phyloP scores from a whole-genome alignment of 441 rosid genomes.

The Daphne laureola region DNA sequence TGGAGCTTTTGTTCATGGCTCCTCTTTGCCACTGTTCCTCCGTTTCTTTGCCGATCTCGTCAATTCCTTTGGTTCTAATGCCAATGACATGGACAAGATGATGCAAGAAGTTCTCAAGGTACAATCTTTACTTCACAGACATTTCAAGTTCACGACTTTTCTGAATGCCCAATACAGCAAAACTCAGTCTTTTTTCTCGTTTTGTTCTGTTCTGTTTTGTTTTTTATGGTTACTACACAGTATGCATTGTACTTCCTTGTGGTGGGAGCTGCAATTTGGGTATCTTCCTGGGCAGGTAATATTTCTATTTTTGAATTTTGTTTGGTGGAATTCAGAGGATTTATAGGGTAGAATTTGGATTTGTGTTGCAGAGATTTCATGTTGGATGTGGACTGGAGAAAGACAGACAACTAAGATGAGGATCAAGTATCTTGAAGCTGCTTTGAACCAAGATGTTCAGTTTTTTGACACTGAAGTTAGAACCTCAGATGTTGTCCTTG shows the following conservation, averaged over 20 bases:
- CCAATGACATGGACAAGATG: conserved; percentile 89
- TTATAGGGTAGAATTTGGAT: conserved; percentile 13
- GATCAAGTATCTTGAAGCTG: conserved; percentile 93
- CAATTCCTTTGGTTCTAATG: conserved; percentile 93
- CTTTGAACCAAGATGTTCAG: conserved; percentile 90
- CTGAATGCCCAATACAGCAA: neutral
- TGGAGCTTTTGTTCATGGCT: conserved; percentile 94
- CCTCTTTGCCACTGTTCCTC: conserved; percentile 86
- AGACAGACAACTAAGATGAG: conserved; percentile 98
- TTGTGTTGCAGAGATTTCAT: conserved; percentile 72
- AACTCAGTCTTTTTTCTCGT: neutral
- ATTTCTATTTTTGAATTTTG: conserved; percentile 13
- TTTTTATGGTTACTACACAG: conserved; percentile 30
- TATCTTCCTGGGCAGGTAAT: conserved; percentile 99
- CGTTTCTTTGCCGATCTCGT: conserved; percentile 99
- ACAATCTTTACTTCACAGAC: neutral
- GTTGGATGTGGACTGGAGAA: conserved; percentile 99
- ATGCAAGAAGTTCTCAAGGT: conserved; percentile 97
- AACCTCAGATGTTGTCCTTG: conserved; percentile 87
- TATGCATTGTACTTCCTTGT: conserved; percentile 92
- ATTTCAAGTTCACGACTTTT: conserved; percentile 3
- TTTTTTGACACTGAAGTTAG: conserved; percentile 92
- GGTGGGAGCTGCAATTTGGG: conserved; percentile 99
- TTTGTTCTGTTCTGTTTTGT: conserved; percentile 13
- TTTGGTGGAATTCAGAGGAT: conserved; percentile 10